A percentile compares a stretch with the other conserved stretches of the same genome.
Conservation (phyloP, 2,329 filamentous ascomycete genomes). For the Sordariomycetes sp. region DNA sequence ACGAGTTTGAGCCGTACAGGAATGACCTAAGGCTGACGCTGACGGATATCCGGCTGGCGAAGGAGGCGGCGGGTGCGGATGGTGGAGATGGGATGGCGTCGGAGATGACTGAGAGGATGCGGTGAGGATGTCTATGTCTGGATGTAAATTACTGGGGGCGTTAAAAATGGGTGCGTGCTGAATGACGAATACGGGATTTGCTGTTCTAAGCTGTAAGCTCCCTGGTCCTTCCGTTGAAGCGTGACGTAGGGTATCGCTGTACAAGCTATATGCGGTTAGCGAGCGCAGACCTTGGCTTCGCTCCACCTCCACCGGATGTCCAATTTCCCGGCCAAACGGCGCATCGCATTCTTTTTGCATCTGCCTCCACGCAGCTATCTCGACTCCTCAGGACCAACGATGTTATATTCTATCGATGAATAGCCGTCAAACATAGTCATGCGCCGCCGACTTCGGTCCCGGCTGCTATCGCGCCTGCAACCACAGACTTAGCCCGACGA, state of each 20-base stretch:
- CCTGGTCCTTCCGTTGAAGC: not conserved
- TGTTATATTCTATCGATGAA: constrained; percentile 2
- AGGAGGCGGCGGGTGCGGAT: constrained; percentile 38
- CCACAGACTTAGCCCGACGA: not conserved
- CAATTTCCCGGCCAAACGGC: not conserved
- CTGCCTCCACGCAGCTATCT: not conserved
- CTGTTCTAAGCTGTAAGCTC: not conserved
- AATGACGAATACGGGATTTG: not conserved
- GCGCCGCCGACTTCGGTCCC: constrained; percentile 2
- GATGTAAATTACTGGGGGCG: not conserved
- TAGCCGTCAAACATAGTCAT: not conserved
- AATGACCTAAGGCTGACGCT: constrained; percentile 54
- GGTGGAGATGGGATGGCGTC: constrained; percentile 8
- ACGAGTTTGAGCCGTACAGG: constrained; percentile 63
- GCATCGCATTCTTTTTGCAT: not conserved
- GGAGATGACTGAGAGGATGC: constrained; percentile 16
- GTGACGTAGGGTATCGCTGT: not conserved
- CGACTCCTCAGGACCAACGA: not conserved
- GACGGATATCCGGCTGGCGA: constrained; percentile 61
- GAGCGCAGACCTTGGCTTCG: not conserved
- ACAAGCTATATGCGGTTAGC: not conserved
- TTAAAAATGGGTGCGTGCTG: not conserved
- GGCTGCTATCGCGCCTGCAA: not conserved
- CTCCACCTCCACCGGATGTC: too few species aligned
- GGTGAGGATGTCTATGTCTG: not conserved